These are phyloP conservation scores for Dysphania ambrosioides DNA, from an alignment of 148 eudicot species.

Conservation along the genomic window DNA sequence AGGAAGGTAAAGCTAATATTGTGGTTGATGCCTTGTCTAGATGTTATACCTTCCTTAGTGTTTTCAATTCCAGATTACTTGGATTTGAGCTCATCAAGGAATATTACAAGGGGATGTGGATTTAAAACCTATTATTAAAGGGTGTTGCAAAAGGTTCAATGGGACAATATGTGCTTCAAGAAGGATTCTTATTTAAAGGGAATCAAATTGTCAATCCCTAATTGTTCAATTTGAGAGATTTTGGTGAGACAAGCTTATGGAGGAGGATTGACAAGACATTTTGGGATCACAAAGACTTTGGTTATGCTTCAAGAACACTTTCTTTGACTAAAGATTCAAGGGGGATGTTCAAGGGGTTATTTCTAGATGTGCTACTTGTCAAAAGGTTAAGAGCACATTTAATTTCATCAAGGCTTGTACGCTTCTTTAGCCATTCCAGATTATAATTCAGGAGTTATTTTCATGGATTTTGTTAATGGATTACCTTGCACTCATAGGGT, in stretches of 20 bases:
- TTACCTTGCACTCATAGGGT: neutral
- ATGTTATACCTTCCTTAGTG: neutral
- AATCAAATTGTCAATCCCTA: too few relatives aligned
- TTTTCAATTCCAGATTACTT: neutral
- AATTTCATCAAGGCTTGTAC: constrained; percentile 7
- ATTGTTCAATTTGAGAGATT: too few relatives aligned
- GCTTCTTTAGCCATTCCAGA: neutral
- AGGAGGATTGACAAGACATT: neutral
- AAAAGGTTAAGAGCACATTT: neutral
- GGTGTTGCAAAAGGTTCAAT: too few relatives aligned
- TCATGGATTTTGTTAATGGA: constrained; percentile 6
- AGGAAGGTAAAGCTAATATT: neutral
- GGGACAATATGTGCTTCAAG: too few relatives aligned
- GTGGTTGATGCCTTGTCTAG: constrained; percentile 11
- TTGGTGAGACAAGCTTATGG: neutral
- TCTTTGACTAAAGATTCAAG: neutral
- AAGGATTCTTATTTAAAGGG: too few relatives aligned
- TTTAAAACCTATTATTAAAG: too few relatives aligned
- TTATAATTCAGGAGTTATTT: neutral
- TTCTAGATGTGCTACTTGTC: neutral
- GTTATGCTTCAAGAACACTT: neutral
- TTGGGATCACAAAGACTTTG: too few relatives aligned
- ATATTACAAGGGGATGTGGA: too few relatives aligned
- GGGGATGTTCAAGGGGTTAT: neutral
- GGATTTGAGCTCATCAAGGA: neutral